These are phyloP conservation scores for Phytopythium chamaehyphon DNA, from an alignment of 352 stramenopile species.

Conservation along the genomic window DNA sequence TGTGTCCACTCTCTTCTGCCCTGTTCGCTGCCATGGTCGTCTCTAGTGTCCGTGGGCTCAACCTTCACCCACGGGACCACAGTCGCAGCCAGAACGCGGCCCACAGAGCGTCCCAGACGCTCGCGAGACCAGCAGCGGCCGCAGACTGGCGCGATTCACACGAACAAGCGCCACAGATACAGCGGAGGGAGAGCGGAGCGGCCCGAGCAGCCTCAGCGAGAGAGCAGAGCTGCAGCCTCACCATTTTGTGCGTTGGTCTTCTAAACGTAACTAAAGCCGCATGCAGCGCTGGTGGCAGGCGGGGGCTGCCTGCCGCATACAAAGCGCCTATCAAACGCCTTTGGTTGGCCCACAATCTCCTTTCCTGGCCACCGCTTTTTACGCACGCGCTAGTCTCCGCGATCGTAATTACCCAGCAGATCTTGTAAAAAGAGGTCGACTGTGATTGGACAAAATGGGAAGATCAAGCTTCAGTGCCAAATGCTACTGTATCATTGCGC, in stretches of 20 bases:
- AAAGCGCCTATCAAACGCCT: constrained; percentile 25
- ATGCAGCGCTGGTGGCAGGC: constrained; percentile 26
- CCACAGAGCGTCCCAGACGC: too few species aligned
- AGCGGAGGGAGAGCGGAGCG: background rate
- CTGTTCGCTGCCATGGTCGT: too few species aligned
- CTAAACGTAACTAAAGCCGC: constrained; percentile 82
- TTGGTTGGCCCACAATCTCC: constrained; percentile 37
- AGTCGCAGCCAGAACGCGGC: too few species aligned
- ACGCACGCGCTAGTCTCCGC: background rate
- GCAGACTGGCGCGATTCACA: too few species aligned
- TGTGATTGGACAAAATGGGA: constrained; percentile 2
- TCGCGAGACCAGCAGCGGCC: too few species aligned
- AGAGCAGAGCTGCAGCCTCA: too few species aligned
- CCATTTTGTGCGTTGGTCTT: constrained; percentile 87
- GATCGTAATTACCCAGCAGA: constrained; percentile 16
- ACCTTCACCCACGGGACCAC: too few species aligned
- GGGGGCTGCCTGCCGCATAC: constrained; percentile 16
- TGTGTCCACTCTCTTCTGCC: too few species aligned
- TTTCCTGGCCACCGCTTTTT: constrained; percentile 7
- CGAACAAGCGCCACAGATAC: too few species aligned
- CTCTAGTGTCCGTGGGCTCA: too few species aligned
- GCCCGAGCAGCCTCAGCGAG: constrained; percentile 7
- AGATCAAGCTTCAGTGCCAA: too few species aligned
- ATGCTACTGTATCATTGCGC: too few species aligned
- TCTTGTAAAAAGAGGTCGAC: constrained; percentile 2